phyloP scores from a whole-genome alignment of 148 eudicot species.

The Spergularia bocconei region DNA sequence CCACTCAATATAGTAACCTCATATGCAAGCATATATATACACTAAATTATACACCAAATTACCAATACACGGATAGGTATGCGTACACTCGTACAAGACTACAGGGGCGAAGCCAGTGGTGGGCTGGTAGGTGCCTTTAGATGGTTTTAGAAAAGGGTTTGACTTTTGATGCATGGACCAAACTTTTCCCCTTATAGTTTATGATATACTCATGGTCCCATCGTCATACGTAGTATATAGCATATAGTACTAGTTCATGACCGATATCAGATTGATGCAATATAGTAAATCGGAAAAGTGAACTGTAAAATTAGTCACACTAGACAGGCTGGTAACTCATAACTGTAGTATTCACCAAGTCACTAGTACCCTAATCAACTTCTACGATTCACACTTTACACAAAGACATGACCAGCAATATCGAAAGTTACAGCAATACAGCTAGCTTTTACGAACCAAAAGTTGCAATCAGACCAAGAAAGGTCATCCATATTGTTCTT shows the following conservation, averaged over 20 bases:
- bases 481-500: constrained; percentile 4
- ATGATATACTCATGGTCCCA: too few species aligned
- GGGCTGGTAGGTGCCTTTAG: too few species aligned
- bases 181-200: background rate
- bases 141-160: background rate
- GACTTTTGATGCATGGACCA: constrained; percentile 3
- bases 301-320: too few species aligned
- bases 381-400: background rate
- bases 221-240: too few species aligned
- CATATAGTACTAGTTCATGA: too few species aligned
- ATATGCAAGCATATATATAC: background rate
- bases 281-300: too few species aligned
- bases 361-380: background rate
- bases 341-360: too few species aligned
- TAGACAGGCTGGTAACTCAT: too few species aligned
- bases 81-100: too few species aligned
- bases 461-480: constrained; percentile 14
- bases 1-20: constrained; percentile 4
- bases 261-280: too few species aligned
- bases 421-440: background rate
- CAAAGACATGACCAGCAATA: background rate
- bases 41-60: background rate
- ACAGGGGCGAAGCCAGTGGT: too few species aligned
- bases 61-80: background rate
- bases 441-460: background rate